Evolutionary conservation across 202 grass and related monocot species (phyloP), one percentile per base, ranked within the genome.

Genomic region (Hordeum pubiflorum): DNA sequence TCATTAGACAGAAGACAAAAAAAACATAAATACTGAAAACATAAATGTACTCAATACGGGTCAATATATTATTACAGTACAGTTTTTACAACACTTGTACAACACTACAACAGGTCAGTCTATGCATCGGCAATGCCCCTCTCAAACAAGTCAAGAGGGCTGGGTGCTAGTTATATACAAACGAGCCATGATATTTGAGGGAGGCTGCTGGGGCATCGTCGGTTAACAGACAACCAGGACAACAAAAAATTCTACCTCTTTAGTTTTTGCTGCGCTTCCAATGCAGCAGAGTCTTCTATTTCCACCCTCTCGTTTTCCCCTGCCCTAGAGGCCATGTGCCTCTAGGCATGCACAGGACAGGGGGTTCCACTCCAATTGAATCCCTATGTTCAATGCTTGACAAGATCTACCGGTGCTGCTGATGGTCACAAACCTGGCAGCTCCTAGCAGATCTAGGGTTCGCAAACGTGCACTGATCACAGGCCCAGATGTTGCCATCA

Each of bases 391-490:
- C 65, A 78, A 78, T 56, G 57, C 9, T 60, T 44, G 71, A 65
- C 43, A 58, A 77, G 57, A 2, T 11, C 78, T 89, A 89, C 36
- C 87, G 56, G 69, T 89, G 82, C 74, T 64, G 83, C 44, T 55
- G 77, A 46, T 39, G 84, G 15, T 91, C 94, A 77, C 94, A 97
- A 65, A 88, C 89, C 81, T 94, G 89, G 72, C 94, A 97, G 72
- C 86, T 78, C 63, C 52, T 87, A 56, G 69, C 81, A 27, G 86
- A 73, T 61, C 60, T 94, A 61, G 91, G 91, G 36, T 97, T 97
- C 43, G 81, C 85, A 76, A 24, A 97, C 77, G 94, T 94, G 89
- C 91, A 97, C 60, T 93, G 89, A 56, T 97, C 89, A 22, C 94
- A 97, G 0, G 89, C 86, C 94, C 94, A 97, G 9, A 92, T 57